Base-by-base conservation (phyloP, 768 basidiomycete genomes). In the Hygrophorus pudorinus region DNA sequence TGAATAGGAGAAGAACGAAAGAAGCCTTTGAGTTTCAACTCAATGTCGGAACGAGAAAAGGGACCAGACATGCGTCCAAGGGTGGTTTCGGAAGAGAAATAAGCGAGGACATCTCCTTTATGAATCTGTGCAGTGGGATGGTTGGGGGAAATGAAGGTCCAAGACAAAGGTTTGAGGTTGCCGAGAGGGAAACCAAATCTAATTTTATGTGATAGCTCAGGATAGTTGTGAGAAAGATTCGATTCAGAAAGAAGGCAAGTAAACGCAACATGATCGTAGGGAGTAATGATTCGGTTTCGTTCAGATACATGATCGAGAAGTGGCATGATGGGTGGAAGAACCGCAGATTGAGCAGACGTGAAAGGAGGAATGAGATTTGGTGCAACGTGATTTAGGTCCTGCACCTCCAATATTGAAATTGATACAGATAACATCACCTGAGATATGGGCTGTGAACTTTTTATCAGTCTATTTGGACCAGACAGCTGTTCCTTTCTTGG, bases 271-370 rank as follows among this genome's bases (percentile, higher is more conserved):
- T 56, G 27, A 44, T 57, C 43, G 38, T 68, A 68, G 12, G 65
- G 67, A 17, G 53, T 55, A 4, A 56, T 30, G 5, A 66, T 51
- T 5, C 49, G 48, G 4, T 50, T 28, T 17, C 57, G 63, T 9
- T 65, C 46, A 8, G 51, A 24, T 20, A 52, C n/a, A 36, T 33
- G 16, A 18, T 5, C 37, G 36, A 3, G 59, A 51, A 42, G 62
- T 45, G 38, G 60, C 59, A 17, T 51, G 31, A 45, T 64, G 62
- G 12, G 36, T 36, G 10, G 47, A 42, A n/a, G 39, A 44, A 1
- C 59, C 57, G 39, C 62, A 64, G 50, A 61, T 56, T 30, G 59
- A 60, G 50, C 62, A 65, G 38, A 56, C 16, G 38, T 65, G 62
- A 33, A 52, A 9, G 2, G 51, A 37, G 33, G 50, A 32, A 10